Evolutionary conservation across 1,284 basidiomycete species (phyloP).

Genomic region (Rhodotorula sp.): DNA sequence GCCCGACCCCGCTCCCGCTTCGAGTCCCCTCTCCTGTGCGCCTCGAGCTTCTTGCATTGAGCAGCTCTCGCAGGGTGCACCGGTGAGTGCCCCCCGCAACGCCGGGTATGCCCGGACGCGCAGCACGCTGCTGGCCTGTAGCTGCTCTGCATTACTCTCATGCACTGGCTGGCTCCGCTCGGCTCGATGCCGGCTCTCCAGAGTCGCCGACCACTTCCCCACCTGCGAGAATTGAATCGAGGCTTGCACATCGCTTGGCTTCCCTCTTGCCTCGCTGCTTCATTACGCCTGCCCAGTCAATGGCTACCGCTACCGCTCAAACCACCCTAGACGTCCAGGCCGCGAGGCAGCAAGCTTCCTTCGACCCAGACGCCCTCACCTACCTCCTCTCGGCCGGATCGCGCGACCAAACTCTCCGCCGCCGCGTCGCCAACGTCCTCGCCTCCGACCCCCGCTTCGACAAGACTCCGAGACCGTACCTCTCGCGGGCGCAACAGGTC

Average conservation of each 20-base stretch:
- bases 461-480: constrained; percentile 60
- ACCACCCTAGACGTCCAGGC: constrained; percentile 25
- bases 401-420: not conserved
- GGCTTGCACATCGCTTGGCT: not conserved
- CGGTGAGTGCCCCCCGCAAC: too few species aligned
- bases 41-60: too few species aligned
- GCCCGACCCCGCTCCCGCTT: too few species aligned
- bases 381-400: constrained; percentile 11
- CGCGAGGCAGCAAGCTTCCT: constrained; percentile 21
- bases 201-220: not conserved
- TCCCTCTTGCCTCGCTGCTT: not conserved
- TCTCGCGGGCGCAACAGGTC: constrained; percentile 58
- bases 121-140: too few species aligned
- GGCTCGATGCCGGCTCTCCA: not conserved
- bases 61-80: too few species aligned
- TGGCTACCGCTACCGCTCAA: constrained; percentile 2
- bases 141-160: too few species aligned
- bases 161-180: too few species aligned
- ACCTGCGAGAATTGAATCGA: not conserved
- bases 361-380: constrained; percentile 16
- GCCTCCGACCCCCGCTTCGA: constrained; percentile 63
- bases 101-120: too few species aligned
- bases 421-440: constrained; percentile 57
- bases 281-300: not conserved
- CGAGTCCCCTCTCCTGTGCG: too few species aligned